Evolutionary conservation across 805 yeast genomes (phyloP), one percentile per base, ranked within the genome.

Genomic region (Candida ovalis): DNA sequence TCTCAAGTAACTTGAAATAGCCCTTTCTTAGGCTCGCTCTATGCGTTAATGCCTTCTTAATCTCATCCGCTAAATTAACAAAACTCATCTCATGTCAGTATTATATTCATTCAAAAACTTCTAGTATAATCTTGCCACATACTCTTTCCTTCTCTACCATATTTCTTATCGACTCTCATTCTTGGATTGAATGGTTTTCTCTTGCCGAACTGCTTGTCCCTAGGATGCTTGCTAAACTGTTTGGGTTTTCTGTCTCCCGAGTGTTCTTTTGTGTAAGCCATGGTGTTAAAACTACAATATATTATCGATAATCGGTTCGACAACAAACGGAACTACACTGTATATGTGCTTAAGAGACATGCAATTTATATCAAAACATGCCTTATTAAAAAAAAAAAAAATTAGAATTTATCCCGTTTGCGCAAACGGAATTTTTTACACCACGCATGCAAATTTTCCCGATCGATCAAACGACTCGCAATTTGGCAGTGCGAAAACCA

Each of bases 1-100:
- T 77, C 53, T 87, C 86, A 37, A 89, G 64, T 46, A 88, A 71
- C 64, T 90, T 89, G 72, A 88, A 82, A 61, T 91, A 91, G 43
- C 80, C 82, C 65, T 84, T 87, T 71, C 88, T 80, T 55, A 91
- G 76, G 58, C 94, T 77, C 13, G 96, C 88, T 52, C 89, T 78
- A 60, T 89, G 95, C 0, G 80, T 77, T 54, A 91, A 75, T 12
- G 94, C 84, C 60, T 76, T 78, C 58, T 85, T 84, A 59, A 91
- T 91, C 51, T 89, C 97, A 46, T 78, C 76, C 8, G 60, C 63
- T 59, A 25, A 17, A 18, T 27, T 23, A 22, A 23, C 15, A 33
- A 19, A 10, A 25, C 17, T n/a, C 10, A 35, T 6, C 1, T 15
- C 12, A 32, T 8, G 38, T 42, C 18, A 42, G 35, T 40, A 27